phyloP scores from a whole-genome alignment of 2,329 filamentous ascomycete genomes.

The Neurospora crassa region DNA sequence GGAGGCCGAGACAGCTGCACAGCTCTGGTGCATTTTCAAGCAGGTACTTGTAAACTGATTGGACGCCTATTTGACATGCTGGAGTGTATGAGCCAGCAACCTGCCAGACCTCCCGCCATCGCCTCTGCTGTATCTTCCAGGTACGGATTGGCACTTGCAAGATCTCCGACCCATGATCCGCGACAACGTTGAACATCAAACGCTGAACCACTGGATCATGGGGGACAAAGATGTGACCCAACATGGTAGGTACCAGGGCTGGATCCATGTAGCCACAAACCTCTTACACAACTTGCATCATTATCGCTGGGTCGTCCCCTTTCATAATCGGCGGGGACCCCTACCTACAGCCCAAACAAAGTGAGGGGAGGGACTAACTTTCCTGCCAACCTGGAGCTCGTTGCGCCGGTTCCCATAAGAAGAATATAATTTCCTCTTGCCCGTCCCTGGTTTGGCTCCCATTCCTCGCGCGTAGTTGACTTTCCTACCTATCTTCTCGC shows the following conservation, averaged over 20 bases:
- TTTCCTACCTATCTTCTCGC: neutral
- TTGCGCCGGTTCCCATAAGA: neutral
- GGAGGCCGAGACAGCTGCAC: neutral
- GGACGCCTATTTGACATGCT: neutral
- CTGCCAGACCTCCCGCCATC: constrained; percentile 1
- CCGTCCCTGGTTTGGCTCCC: neutral
- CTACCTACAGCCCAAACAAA: neutral
- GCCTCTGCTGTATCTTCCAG: constrained; percentile 7
- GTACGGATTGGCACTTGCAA: neutral
- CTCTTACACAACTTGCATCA: constrained; percentile 32
- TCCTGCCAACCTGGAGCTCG: neutral
- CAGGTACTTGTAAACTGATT: neutral
- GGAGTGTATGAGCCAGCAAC: neutral
- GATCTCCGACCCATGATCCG: constrained; percentile 2
- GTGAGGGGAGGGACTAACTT: neutral
- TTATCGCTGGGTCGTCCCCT: constrained; percentile 24
- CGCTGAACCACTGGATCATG: constrained; percentile 16
- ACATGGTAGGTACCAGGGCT: constrained; percentile 10
- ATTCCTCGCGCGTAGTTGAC: neutral
- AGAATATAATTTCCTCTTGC: neutral
- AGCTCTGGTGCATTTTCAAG: neutral
- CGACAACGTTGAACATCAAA: constrained; percentile 19
- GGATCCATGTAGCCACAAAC: constrained; percentile 24
- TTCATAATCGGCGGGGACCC: constrained; percentile 21
- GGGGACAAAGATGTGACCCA: neutral